Conservation (phyloP, 805 yeast species). For the Barnettozyma sp. region DNA sequence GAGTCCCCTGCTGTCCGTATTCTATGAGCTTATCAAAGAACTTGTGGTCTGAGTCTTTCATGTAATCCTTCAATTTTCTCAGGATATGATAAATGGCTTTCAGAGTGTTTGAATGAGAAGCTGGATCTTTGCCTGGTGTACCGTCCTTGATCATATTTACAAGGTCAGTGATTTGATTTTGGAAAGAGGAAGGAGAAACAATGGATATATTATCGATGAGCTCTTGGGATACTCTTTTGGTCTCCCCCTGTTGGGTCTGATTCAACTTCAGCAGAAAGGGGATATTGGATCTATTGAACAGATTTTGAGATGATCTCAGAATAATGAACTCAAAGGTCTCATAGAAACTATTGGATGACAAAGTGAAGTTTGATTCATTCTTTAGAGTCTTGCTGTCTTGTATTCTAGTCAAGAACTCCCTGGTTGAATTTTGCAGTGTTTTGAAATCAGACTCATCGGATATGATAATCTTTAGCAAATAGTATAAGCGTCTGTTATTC, state of each 20-base stretch:
- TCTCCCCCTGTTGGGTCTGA: constrained; percentile 24
- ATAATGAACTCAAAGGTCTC: constrained; percentile 49
- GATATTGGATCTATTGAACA: constrained; percentile 62
- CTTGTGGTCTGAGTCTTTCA: constrained; percentile 34
- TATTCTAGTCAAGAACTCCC: constrained; percentile 53
- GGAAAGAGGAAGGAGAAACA: constrained; percentile 57
- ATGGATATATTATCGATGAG: constrained; percentile 53
- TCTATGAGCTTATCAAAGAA: constrained; percentile 40
- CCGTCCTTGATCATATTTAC: constrained; percentile 31
- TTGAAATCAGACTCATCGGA: constrained; percentile 52
- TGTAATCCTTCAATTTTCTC: constrained; percentile 40
- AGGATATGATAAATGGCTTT: constrained; percentile 56
- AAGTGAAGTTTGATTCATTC: constrained; percentile 27
- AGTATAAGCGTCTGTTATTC: constrained; percentile 52
- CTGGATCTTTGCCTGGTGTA: constrained; percentile 18
- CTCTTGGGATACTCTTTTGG: constrained; percentile 37
- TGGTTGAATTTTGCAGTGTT: constrained; percentile 53
- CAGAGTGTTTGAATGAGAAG: constrained; percentile 31
- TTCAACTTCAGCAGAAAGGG: constrained; percentile 43
- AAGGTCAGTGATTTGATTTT: constrained; percentile 49
- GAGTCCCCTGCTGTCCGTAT: constrained; percentile 46
- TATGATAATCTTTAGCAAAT: constrained; percentile 47
- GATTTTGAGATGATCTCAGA: constrained; percentile 52
- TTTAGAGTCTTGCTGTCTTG: constrained; percentile 42
- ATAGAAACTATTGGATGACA: constrained; percentile 41